Conservation (phyloP, 1,284 basidiomycete species). For the Papiliotrema terrestris region DNA sequence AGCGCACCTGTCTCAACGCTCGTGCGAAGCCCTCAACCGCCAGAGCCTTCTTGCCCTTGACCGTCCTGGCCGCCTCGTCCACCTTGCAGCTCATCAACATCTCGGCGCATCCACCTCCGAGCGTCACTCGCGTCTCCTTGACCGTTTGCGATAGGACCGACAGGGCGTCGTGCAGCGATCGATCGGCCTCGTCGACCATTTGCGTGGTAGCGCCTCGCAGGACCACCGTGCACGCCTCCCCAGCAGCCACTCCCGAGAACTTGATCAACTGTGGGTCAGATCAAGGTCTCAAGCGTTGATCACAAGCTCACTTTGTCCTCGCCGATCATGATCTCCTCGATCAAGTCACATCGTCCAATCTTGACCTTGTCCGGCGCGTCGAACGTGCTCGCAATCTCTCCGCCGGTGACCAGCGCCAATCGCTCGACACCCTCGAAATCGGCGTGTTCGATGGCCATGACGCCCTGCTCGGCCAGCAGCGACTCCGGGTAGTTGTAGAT, state of each 20-base stretch:
- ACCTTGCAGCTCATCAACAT: slow-evolving; percentile 96
- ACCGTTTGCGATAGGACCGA: slow-evolving; percentile 97
- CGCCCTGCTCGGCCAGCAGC: slow-evolving; percentile 86
- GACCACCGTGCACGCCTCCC: slow-evolving; percentile 98
- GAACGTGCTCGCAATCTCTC: slow-evolving; percentile 96
- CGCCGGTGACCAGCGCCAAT: slow-evolving; percentile 91
- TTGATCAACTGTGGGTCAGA: slow-evolving; percentile 74
- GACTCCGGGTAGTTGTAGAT: slow-evolving; percentile 99
- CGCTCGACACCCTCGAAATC: slow-evolving; percentile 99
- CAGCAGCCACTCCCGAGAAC: slow-evolving; percentile 97
- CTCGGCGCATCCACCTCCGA: slow-evolving; percentile 96
- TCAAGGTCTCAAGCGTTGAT: neutral
- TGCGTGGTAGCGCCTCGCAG: slow-evolving; percentile 94
- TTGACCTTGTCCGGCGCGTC: slow-evolving; percentile 90
- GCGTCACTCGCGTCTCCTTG: slow-evolving; percentile 88
- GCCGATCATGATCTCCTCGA: slow-evolving; percentile 99
- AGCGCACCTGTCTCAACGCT: slow-evolving; percentile 69
- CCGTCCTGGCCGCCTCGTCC: slow-evolving; percentile 78
- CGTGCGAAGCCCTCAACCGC: slow-evolving; percentile 88
- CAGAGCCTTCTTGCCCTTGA: slow-evolving; percentile 92
- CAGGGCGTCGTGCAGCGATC: slow-evolving; percentile 94
- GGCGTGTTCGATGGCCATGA: slow-evolving; percentile 96
- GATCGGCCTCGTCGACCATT: slow-evolving; percentile 99
- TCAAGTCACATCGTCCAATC: slow-evolving; percentile 87
- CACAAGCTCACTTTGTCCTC: slow-evolving; percentile 79